phyloP scores from a whole-genome alignment of 768 basidiomycete genomes.

The Trametes maxima region DNA sequence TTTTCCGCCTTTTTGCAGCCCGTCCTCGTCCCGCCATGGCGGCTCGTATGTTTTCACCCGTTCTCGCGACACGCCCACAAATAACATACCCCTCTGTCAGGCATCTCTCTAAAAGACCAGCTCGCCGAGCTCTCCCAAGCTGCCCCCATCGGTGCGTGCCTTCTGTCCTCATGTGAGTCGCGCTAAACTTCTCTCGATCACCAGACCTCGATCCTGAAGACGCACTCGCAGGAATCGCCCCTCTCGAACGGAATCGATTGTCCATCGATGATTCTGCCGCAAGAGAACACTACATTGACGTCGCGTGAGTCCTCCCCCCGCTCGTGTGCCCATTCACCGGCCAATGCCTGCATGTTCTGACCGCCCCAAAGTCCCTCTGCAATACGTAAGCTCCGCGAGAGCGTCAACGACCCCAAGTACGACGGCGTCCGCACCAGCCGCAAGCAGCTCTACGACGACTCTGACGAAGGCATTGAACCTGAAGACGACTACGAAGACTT shows the following conservation, averaged over 20 bases:
- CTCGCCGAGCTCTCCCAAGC: constrained; percentile 78
- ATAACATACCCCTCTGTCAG: constrained; percentile 29
- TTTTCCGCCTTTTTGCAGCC: neutral
- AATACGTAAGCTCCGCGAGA: constrained; percentile 65
- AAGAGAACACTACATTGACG: constrained; percentile 82
- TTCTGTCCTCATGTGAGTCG: constrained; percentile 14
- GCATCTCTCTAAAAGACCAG: constrained; percentile 74
- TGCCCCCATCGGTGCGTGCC: constrained; percentile 61
- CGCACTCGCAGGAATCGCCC: constrained; percentile 47
- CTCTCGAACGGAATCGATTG: constrained; percentile 39
- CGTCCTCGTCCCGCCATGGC: constrained; percentile 19
- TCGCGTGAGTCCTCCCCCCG: constrained; percentile 59
- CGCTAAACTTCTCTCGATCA: constrained; percentile 16
- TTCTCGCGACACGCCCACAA: neutral
- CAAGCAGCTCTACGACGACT: constrained; percentile 52
- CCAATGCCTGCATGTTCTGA: neutral
- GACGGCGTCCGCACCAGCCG: constrained; percentile 67
- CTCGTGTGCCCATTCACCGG: constrained; percentile 7
- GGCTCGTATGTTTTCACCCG: constrained; percentile 18
- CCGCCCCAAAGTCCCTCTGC: constrained; percentile 57
- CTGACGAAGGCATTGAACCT: constrained; percentile 26
- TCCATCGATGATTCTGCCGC: constrained; percentile 38
- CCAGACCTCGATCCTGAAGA: constrained; percentile 81
- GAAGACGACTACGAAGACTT: constrained; percentile 29
- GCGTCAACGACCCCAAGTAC: constrained; percentile 78